Evolutionary conservation across 2,329 filamentous ascomycete species (phyloP).

Genomic region (Sporothrix pseudoabietina): DNA sequence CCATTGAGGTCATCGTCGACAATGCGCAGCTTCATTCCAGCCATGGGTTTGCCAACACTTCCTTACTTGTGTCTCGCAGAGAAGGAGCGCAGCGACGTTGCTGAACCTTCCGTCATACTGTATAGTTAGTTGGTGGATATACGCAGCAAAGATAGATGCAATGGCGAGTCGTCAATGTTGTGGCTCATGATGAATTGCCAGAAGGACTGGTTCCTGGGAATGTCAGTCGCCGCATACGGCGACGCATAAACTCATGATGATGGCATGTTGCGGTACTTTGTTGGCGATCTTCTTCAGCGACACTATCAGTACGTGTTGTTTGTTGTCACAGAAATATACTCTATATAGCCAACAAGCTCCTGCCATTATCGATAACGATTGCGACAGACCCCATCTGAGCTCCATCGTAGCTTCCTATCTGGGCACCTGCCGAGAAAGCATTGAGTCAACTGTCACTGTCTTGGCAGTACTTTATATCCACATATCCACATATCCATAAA

Average conservation of each 20-base stretch:
- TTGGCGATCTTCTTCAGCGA: background rate
- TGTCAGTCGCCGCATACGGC: background rate
- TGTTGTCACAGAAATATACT: background rate
- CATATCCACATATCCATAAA: background rate
- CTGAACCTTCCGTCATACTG: slow-evolving; percentile 21
- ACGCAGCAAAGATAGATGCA: too few relatives aligned
- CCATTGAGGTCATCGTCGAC: slow-evolving; percentile 24
- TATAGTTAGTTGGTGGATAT: too few relatives aligned
- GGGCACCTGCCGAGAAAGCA: background rate
- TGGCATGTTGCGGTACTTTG: background rate
- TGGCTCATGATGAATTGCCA: slow-evolving; percentile 25
- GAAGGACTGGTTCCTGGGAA: slow-evolving; percentile 17
- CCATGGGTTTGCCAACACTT: slow-evolving; percentile 9
- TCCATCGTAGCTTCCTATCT: background rate
- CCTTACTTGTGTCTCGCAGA: slow-evolving; percentile 17
- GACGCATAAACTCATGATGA: background rate
- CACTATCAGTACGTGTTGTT: background rate
- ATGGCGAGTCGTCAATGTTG: slow-evolving; percentile 18
- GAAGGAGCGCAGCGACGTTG: background rate
- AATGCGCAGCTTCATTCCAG: slow-evolving; percentile 11
- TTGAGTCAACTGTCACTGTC: background rate
- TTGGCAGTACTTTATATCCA: background rate
- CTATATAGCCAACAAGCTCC: background rate
- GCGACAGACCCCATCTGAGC: background rate
- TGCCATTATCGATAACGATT: background rate